A percentile compares a stretch with the other conserved stretches of the same genome.
Evolutionary conservation across 2,329 filamentous ascomycete genomes (phyloP).

Genomic region (Rhynchosporium secalis): DNA sequence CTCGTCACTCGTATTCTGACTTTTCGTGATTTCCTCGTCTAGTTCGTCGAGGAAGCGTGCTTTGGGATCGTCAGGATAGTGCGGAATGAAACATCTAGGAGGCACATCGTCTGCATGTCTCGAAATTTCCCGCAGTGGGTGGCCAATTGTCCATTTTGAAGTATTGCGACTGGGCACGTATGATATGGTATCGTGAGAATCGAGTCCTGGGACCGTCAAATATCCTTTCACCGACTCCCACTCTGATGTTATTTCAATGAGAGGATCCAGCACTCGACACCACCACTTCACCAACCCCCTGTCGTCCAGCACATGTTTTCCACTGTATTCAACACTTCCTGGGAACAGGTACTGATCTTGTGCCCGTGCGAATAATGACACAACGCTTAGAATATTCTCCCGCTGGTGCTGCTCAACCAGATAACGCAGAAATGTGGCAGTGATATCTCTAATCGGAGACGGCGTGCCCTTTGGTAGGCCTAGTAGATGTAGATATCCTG

Average conservation of each 20-base stretch:
- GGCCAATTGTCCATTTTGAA: slow-evolving; percentile 63
- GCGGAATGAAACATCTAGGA: slow-evolving; percentile 80
- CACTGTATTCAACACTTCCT: slow-evolving; percentile 78
- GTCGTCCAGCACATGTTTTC: slow-evolving; percentile 91
- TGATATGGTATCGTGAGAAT: slow-evolving; percentile 74
- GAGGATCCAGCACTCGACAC: slow-evolving; percentile 81
- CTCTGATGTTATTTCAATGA: slow-evolving; percentile 47
- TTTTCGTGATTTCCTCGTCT: slow-evolving; percentile 74
- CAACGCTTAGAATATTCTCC: slow-evolving; percentile 65
- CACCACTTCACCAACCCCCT: slow-evolving; percentile 92
- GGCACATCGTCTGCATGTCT: slow-evolving; percentile 68
- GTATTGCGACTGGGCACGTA: slow-evolving; percentile 63
- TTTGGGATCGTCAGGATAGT: slow-evolving; percentile 94
- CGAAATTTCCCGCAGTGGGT: slow-evolving; percentile 66
- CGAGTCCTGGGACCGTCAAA: slow-evolving; percentile 83
- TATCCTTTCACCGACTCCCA: slow-evolving; percentile 68
- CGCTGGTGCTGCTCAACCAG: slow-evolving; percentile 68
- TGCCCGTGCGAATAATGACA: slow-evolving; percentile 89
- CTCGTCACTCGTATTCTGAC: slow-evolving; percentile 58
- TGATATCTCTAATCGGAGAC: slow-evolving; percentile 74
- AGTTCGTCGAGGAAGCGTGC: slow-evolving; percentile 84
- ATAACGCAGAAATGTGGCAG: slow-evolving; percentile 73
- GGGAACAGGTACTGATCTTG: slow-evolving; percentile 96
- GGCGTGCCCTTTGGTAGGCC: slow-evolving; percentile 60
- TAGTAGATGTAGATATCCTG: slow-evolving; percentile 75